Base-by-base conservation (phyloP, 805 yeast genomes). In the Yarrowia osloensis region DNA sequence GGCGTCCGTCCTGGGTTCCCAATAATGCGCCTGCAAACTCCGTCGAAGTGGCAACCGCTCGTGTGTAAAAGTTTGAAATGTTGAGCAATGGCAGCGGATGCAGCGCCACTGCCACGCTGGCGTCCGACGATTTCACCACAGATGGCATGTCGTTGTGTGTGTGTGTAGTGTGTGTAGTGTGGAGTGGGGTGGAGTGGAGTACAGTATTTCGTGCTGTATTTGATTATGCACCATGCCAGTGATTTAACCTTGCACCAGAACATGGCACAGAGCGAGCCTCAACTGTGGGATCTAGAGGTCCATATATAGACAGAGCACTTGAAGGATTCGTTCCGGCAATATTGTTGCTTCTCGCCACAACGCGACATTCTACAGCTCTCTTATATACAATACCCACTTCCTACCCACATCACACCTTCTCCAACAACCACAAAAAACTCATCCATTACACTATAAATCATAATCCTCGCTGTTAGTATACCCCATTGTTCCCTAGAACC, bases 1-100 rank as follows among this genome's bases (percentile, higher is more conserved):
- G 73, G 33, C 72, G 73, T 13, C 71, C 77, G 1, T 67, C 70
- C 22, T 74, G 71, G 5, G 70, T 69, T 13, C 80, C 80, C 24
- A 77, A 67, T 15, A 77, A 71, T 2, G 74, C 77, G 3, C 80
- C 80, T 17, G 74, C 68, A 22, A 73, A 77, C 74, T 47, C 39
- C 3, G 55, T 46, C 28, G 55, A 44, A 26, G 70, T 26, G 31
- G 67, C 59, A 29, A 62, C 61, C 24, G 72, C 69, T 12, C 80
- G 70, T 2, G 77, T 75, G 55, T 70, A 73, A 55, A 70, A 75
- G 68, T 77, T 79, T 28, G 79, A 74, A 12, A 77, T 74, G 69
- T 76, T 76, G 49, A 77, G 73, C 37, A 77, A 57, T 5, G 79
- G 77, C 47, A 77, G 68, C 5, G 80, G 78, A 67, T 77, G 80